A percentile compares a stretch with the other conserved stretches of the same genome.
phyloP scores from a whole-genome alignment of 1,284 basidiomycete species.

The Ceratobasidium sp. region DNA sequence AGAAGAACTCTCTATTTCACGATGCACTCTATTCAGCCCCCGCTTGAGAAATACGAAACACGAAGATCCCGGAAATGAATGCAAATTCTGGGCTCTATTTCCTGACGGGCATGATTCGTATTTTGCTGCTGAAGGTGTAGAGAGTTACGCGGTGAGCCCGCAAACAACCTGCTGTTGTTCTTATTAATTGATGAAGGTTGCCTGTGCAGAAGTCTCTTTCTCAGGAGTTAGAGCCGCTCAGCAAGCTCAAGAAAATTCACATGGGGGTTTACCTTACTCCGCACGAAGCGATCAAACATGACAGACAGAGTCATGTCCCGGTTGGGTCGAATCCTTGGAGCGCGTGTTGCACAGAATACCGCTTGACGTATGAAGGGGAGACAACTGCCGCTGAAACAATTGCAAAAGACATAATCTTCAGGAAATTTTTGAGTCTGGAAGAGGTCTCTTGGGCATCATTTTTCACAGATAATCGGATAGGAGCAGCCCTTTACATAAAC shows the following conservation, averaged over 20 bases:
- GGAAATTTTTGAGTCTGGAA: not conserved
- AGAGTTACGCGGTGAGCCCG: constrained; percentile 18
- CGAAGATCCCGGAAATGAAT: not conserved
- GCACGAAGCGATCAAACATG: constrained; percentile 1
- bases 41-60: not conserved
- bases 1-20: constrained; percentile 13
- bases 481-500: not conserved
- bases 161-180: not conserved
- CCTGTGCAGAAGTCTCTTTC: constrained; percentile 2
- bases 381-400: not conserved
- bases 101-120: constrained; percentile 10
- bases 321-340: not conserved
- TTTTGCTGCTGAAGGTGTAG: constrained; percentile 16
- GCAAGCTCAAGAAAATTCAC: not conserved
- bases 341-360: not conserved
- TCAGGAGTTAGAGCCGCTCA: not conserved
- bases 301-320: not conserved
- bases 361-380: not conserved
- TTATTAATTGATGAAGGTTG: not conserved
- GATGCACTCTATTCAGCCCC: constrained; percentile 21
- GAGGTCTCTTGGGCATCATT: constrained; percentile 19
- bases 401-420: not conserved
- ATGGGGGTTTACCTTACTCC: constrained; percentile 24
- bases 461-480: constrained; percentile 11
- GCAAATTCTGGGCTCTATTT: constrained; percentile 11